A percentile compares a stretch with the other conserved stretches of the same genome.
phyloP scores from a whole-genome alignment of 2,329 filamentous ascomycete genomes.

The Pseudogymnoascus sp. region DNA sequence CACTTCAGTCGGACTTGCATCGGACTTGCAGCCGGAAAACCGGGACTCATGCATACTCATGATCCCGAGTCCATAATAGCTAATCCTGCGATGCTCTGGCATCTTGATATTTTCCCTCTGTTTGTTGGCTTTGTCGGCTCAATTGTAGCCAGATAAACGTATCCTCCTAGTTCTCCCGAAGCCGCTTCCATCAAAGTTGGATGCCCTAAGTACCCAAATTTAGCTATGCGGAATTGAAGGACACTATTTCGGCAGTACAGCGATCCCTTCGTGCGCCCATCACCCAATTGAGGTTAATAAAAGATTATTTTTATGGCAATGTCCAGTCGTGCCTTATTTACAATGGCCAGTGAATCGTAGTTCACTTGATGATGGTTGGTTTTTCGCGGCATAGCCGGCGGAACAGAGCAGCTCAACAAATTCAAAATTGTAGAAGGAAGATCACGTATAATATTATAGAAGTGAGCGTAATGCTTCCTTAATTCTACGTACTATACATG shows the following conservation, averaged over 20 bases:
- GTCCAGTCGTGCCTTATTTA: neutral
- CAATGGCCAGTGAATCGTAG: neutral
- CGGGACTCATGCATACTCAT: conserved; percentile 4
- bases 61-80: conserved; percentile 1
- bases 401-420: neutral
- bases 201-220: conserved; percentile 9
- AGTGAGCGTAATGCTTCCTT: conserved; percentile 9
- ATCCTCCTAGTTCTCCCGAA: conserved; percentile 5
- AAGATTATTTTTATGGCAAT: neutral
- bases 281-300: conserved; percentile 2
- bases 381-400: neutral
- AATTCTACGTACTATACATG: conserved; percentile 9
- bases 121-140: neutral
- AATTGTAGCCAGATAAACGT: conserved; percentile 8
- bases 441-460: conserved; percentile 10
- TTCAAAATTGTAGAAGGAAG: conserved; percentile 2
- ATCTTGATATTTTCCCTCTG: neutral
- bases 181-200: conserved; percentile 1
- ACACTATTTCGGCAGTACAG: conserved; percentile 3
- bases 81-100: neutral
- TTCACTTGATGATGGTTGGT: neutral
- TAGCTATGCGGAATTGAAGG: neutral
- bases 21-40: conserved; percentile 4
- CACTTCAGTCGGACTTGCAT: conserved; percentile 6
- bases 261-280: conserved; percentile 3